phyloP scores from a whole-genome alignment of 257 asterid species.

The Lycium barbarum region DNA sequence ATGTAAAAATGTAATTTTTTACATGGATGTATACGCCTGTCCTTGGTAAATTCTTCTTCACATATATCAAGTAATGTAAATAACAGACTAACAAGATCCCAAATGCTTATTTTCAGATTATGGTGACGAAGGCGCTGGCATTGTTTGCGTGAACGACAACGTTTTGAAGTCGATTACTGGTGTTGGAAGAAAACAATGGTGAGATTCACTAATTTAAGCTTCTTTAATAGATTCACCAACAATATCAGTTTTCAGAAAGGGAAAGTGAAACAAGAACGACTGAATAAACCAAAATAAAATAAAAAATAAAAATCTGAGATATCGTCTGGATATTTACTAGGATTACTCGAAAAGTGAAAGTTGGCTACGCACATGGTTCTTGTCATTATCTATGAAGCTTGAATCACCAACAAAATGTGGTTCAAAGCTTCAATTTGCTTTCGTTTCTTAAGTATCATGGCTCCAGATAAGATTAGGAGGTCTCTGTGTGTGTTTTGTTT shows the following conservation, averaged over 20 bases:
- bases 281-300: neutral
- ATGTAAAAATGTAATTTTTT: too few relatives aligned
- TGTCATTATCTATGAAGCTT: neutral
- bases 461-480: neutral
- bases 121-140: too few relatives aligned
- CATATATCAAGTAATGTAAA: too few relatives aligned
- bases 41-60: too few relatives aligned
- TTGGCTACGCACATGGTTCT: neutral
- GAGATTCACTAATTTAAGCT: too few relatives aligned
- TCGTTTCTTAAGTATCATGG: neutral
- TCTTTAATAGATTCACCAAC: too few relatives aligned
- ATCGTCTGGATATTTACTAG: neutral
- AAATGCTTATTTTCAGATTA: too few relatives aligned
- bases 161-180: too few relatives aligned
- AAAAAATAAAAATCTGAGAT: neutral
- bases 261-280: neutral
- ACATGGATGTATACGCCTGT: too few relatives aligned
- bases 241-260: neutral
- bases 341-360: neutral
- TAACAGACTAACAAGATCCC: too few relatives aligned
- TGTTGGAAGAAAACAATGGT: too few relatives aligned
- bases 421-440: neutral
- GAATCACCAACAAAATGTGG: neutral
- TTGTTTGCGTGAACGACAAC: too few relatives aligned
- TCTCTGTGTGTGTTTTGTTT: neutral